Percentiles rank a stretch among this genome's conserved stretches.
These are phyloP conservation scores for Ceratobasidium sp. DNA, from an alignment of 1,284 basidiomycete species.

Conservation along the genomic window DNA sequence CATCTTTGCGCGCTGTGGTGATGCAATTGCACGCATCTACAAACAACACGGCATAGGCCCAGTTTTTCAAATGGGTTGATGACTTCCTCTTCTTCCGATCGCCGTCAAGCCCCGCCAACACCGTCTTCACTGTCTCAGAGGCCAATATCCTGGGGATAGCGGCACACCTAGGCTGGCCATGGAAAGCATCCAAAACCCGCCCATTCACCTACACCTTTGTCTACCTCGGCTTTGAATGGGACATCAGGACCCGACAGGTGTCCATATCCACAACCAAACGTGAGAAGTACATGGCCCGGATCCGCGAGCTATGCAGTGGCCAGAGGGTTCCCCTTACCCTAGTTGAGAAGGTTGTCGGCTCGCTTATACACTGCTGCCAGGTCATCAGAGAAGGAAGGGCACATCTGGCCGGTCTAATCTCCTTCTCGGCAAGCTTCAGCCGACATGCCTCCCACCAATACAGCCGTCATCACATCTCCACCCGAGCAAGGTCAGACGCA, in stretches of 20 bases:
- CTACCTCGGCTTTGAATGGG: slow-evolving; percentile 35
- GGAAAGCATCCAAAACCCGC: slow-evolving; percentile 36
- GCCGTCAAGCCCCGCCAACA: not conserved
- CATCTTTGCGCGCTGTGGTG: slow-evolving; percentile 47
- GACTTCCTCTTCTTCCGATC: slow-evolving; percentile 52
- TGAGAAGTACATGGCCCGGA: slow-evolving; percentile 11
- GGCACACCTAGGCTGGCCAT: slow-evolving; percentile 32
- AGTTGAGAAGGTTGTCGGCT: slow-evolving; percentile 20
- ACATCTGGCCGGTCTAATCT: not conserved
- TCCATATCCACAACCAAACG: slow-evolving; percentile 28
- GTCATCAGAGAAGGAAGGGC: slow-evolving; percentile 14
- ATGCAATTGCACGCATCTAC: slow-evolving; percentile 49
- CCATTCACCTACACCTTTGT: not conserved
- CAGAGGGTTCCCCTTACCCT: not conserved
- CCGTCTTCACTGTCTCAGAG: slow-evolving; percentile 42
- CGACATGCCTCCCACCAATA: not conserved
- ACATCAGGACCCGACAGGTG: slow-evolving; percentile 4
- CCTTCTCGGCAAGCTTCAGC: not conserved
- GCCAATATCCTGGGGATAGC: slow-evolving; percentile 65
- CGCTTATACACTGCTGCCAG: slow-evolving; percentile 24
- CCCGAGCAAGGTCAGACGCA: not conserved
- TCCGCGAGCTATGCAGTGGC: not conserved
- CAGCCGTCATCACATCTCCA: not conserved
- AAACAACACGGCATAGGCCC: slow-evolving; percentile 47
- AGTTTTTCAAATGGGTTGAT: slow-evolving; percentile 53